Evolutionary conservation across 2,329 filamentous ascomycete genomes (phyloP), one percentile per base, ranked within the genome.

Genomic region (Colletotrichum echinochloae): DNA sequence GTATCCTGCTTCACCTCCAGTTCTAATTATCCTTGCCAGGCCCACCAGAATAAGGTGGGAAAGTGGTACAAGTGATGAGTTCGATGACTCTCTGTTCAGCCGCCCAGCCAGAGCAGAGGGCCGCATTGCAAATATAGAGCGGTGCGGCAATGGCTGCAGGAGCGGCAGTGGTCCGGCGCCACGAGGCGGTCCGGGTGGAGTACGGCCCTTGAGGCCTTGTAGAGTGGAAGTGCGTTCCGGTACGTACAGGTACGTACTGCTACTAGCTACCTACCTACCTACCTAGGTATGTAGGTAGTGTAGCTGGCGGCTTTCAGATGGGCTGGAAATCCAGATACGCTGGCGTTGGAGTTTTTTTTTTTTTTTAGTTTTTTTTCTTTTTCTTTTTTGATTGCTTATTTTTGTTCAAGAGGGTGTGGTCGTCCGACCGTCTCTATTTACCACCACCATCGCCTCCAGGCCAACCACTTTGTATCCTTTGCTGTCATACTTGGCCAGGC

Each of bases 131-230:
- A 46, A 62, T 26, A 60, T 44, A 68, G 65, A 57, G 65, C 51
- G 60, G 65, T 68, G 44, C 44, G 20, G 41, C 41, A 3, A 20
- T n/a, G 57, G 64, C 56, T 52, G 56, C 57, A 30, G 57, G n/a
- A 28, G 46, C 37, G 35, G 62, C n/a, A 62, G 65, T 60, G 49
- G 46, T 16, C 51, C 51, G 20, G 51, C 51, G 23, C 51, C 65
- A 64, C 16, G 41, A 57, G 65, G 60, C 65, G 65, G 65, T 67
- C 65, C 60, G 60, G 51, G 41, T 35, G 59, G 51, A 30, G 60
- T 30, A 52, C 33, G 60, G 37, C 18, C 23, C 26, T 18, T 26
- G 30, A 37, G 14, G 5, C n/a, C 23, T n/a, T 12, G 20, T 18
- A 26, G n/a, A 48, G 16, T 18, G 16, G 30, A 5, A 12, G n/a